phyloP scores from a whole-genome alignment of 805 yeast species.

The Metschnikowia arizonensis region DNA sequence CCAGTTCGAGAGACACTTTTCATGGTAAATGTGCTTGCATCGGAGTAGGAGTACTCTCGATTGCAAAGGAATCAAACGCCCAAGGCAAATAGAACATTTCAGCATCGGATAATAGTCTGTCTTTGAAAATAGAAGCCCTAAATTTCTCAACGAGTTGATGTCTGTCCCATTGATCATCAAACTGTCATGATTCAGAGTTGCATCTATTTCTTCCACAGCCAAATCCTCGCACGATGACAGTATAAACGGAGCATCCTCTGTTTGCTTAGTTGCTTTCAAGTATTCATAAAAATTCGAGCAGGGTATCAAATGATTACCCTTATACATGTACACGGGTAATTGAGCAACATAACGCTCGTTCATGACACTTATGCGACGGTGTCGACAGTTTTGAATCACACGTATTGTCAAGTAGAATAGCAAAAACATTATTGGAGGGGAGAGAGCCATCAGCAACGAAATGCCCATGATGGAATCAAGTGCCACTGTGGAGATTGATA shows the following conservation, averaged over 20 bases:
- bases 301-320: slow-evolving; percentile 32
- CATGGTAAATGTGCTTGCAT: slow-evolving; percentile 61
- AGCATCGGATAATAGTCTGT: slow-evolving; percentile 27
- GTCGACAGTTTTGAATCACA: slow-evolving; percentile 26
- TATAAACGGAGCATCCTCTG: slow-evolving; percentile 14
- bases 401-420: slow-evolving; percentile 31
- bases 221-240: slow-evolving; percentile 15
- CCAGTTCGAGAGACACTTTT: slow-evolving; percentile 57
- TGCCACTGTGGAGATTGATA: slow-evolving; percentile 30
- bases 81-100: slow-evolving; percentile 61
- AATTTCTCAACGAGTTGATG: slow-evolving; percentile 4
- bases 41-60: slow-evolving; percentile 50
- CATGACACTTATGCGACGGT: slow-evolving; percentile 23
- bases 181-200: neutral
- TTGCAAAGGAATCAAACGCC: slow-evolving; percentile 44
- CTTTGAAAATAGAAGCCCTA: slow-evolving; percentile 9
- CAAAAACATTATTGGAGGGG: slow-evolving; percentile 40
- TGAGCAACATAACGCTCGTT: slow-evolving; percentile 30
- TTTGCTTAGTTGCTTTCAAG: slow-evolving; percentile 31
- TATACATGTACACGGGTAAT: slow-evolving; percentile 38
- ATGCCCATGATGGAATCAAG: slow-evolving; percentile 37
- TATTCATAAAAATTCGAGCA: slow-evolving; percentile 26
- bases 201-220: slow-evolving; percentile 5
- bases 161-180: slow-evolving; percentile 11
- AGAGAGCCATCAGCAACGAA: slow-evolving; percentile 38